phyloP scores from a whole-genome alignment of 208 protist species.

The Leishmania aethiopica region DNA sequence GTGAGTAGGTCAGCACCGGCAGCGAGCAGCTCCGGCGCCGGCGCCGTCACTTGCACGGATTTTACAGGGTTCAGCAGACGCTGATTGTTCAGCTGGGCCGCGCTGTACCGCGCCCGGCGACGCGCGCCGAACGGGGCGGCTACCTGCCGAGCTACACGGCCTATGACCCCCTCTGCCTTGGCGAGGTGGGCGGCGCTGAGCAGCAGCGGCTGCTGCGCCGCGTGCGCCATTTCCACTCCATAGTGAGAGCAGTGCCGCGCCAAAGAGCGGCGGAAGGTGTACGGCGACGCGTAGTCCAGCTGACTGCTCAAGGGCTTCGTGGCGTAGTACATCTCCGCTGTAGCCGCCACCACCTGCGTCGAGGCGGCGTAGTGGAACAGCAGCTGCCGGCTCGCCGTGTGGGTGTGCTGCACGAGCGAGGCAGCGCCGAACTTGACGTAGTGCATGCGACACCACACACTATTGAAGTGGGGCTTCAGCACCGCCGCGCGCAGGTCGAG shows the following conservation, averaged over 20 bases:
- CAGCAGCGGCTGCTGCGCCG: slow-evolving; percentile 71
- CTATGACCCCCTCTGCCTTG: slow-evolving; percentile 62
- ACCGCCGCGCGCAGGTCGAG: slow-evolving; percentile 65
- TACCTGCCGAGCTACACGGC: slow-evolving; percentile 33
- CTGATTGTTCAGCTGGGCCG: slow-evolving; percentile 29
- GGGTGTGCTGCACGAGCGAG: slow-evolving; percentile 77
- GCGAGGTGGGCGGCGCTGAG: slow-evolving; percentile 59
- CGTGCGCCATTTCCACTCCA: slow-evolving; percentile 63
- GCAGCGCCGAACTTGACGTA: slow-evolving; percentile 86
- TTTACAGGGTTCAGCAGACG: slow-evolving; percentile 49
- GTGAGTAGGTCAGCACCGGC: slow-evolving; percentile 35
- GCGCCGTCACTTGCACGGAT: slow-evolving; percentile 37
- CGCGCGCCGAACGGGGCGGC: slow-evolving; percentile 54
- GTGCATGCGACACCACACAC: slow-evolving; percentile 73
- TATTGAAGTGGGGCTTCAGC: slow-evolving; percentile 65
- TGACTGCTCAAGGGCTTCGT: slow-evolving; percentile 75
- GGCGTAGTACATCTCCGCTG: slow-evolving; percentile 78
- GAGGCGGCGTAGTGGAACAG: slow-evolving; percentile 75
- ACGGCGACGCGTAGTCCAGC: slow-evolving; percentile 85
- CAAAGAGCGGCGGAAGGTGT: slow-evolving; percentile 74
- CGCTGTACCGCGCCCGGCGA: slow-evolving; percentile 48
- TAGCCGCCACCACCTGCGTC: slow-evolving; percentile 69
- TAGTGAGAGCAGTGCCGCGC: slow-evolving; percentile 63
- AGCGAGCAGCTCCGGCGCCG: slow-evolving; percentile 50
- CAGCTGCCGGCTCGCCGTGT: slow-evolving; percentile 69